These are phyloP conservation scores for Petunia secreta DNA, from an alignment of 257 asterid genomes.

Conservation along the genomic window DNA sequence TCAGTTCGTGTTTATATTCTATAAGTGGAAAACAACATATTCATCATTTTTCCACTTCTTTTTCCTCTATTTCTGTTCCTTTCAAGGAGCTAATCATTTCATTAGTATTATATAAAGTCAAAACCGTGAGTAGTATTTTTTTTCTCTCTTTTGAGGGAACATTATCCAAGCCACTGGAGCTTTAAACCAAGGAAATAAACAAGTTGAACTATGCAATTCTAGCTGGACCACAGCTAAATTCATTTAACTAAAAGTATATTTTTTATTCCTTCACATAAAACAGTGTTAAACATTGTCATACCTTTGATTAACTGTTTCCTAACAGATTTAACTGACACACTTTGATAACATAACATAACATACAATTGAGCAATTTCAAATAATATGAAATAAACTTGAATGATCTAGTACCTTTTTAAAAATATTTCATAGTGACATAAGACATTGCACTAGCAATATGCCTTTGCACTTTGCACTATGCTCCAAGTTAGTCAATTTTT, in stretches of 20 bases:
- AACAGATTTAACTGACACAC: not conserved
- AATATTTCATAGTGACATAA: not conserved
- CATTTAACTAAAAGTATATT: not conserved
- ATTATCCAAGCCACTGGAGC: not conserved
- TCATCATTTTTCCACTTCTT: conserved; percentile 9
- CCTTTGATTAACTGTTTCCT: not conserved
- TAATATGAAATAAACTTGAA: too few relatives aligned
- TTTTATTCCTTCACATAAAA: not conserved
- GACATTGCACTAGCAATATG: not conserved
- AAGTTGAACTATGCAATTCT: not conserved
- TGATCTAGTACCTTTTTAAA: too few relatives aligned
- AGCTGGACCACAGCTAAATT: not conserved
- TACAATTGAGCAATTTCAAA: too few relatives aligned
- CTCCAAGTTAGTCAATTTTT: not conserved
- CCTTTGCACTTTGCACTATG: not conserved
- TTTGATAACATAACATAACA: too few relatives aligned
- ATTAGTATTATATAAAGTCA: conserved; percentile 12
- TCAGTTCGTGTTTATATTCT: not conserved
- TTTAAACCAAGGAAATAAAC: not conserved
- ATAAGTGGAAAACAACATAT: not conserved
- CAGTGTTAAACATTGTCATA: not conserved
- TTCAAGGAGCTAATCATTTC: conserved; percentile 18
- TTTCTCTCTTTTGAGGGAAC: not conserved
- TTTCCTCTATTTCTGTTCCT: conserved; percentile 15
- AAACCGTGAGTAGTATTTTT: not conserved